phyloP scores from a whole-genome alignment of 2,329 filamentous ascomycete species.

The Neofusicoccum kwambonambiense region DNA sequence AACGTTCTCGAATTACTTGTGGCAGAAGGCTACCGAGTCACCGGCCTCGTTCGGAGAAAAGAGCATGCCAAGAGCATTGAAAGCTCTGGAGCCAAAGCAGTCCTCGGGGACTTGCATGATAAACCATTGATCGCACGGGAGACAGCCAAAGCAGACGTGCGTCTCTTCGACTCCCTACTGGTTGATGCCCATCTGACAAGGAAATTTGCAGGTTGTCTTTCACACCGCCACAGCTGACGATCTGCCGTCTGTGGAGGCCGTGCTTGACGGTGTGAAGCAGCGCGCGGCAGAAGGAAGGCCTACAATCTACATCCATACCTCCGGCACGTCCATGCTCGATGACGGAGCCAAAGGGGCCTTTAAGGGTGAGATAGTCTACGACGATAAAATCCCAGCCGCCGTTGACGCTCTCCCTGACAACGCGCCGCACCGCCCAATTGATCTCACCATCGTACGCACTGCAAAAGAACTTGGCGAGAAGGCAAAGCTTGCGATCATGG shows the following conservation, averaged over 20 bases:
- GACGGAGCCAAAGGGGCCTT: conserved; percentile 25
- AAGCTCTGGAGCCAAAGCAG: conserved; percentile 37
- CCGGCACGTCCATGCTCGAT: conserved; percentile 41
- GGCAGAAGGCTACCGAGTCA: conserved; percentile 43
- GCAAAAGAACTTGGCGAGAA: conserved; percentile 38
- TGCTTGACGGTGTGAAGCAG: conserved; percentile 45
- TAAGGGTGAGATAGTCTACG: conserved; percentile 42
- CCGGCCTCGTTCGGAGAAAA: conserved; percentile 42
- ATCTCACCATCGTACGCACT: conserved; percentile 44
- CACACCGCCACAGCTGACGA: conserved; percentile 54
- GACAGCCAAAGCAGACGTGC: conserved; percentile 35
- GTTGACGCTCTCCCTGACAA: conserved; percentile 44
- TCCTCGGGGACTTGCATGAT: conserved; percentile 45
- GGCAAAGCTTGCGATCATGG: conserved; percentile 49
- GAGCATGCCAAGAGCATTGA: conserved; percentile 38
- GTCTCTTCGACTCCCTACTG: conserved; percentile 24
- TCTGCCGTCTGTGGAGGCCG: conserved; percentile 45
- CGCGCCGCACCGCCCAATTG: conserved; percentile 47
- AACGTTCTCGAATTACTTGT: conserved; percentile 47
- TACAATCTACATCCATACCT: conserved; percentile 53
- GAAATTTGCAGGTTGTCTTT: conserved; percentile 32
- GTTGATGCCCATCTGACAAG: neutral
- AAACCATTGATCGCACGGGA: conserved; percentile 41
- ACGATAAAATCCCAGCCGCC: conserved; percentile 40
- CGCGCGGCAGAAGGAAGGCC: conserved; percentile 37